Evolutionary conservation across 2,329 filamentous ascomycete genomes (phyloP), one percentile per base, ranked within the genome.

Genomic region (Beauveria medogensis): DNA sequence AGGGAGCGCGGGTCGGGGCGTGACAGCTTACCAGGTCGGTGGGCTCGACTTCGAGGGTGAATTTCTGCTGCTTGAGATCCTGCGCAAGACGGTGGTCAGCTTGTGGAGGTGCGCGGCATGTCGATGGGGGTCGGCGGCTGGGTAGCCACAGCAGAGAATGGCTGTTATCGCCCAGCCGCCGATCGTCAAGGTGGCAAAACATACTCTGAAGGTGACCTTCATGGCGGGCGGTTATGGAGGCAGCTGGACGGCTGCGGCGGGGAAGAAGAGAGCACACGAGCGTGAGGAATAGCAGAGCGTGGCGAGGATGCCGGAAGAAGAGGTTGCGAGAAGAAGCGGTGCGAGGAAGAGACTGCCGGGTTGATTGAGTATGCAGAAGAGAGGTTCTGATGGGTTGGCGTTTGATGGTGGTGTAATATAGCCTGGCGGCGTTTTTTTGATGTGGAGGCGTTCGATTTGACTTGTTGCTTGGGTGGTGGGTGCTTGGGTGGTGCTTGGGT

Each of bases 1-100:
- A 37, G 24, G 60, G 62, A 55, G 47, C 44, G 67, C 41, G 67
- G 65, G 73, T 72, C 20, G 50, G 28, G n/a, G 18, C n/a, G 10
- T 12, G 73, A 70, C 67, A 70, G 75, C 89, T 70, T 87, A 97
- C 92, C 75, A 91, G 90, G 74, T 97, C 92, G 66, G 89, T 87
- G 65, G 92, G 91, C 76, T 97, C 92, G 72, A 92, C 91, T 68
- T 97, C 93, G 80, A 99, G 89, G 71, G 88, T 87, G 79, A 99
- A 99, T 82, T 97, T 97, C 76, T 97, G 90, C 78, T 97, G 94
- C 82, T 97, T 97, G 72, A 99, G 84, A 80, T 99, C 94, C 92
- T 97, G 69, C 40, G 48, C 46, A 24, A 40, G 24, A 51, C 26
- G 16, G 26, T 50, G 51, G 46, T 40, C 43, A 60, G 58, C 51